A percentile compares a stretch with the other conserved stretches of the same genome.
These are phyloP conservation scores for Dacryopinax spathularia DNA, from an alignment of 768 basidiomycete genomes.

Conservation along the genomic window DNA sequence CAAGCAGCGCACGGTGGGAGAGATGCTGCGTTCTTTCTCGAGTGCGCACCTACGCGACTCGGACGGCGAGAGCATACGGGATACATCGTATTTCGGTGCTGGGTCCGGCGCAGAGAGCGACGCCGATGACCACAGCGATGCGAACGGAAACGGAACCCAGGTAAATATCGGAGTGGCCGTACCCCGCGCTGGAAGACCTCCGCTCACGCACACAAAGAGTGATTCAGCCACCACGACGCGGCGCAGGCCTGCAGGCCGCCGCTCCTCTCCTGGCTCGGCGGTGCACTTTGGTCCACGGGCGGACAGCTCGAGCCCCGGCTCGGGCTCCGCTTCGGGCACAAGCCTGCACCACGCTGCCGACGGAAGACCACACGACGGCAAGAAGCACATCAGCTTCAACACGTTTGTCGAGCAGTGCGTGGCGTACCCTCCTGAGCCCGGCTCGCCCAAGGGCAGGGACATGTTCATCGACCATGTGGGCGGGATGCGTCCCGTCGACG, in stretches of 20 bases:
- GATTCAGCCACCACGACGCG: background rate
- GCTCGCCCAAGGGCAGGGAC: background rate
- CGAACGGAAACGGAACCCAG: background rate
- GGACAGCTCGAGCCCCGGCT: background rate
- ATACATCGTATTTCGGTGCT: too few species aligned
- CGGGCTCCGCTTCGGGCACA: background rate
- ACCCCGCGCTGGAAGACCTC: background rate
- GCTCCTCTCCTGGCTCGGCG: background rate
- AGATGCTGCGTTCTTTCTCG: slow-evolving; percentile 41
- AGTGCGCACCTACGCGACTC: background rate
- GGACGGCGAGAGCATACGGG: background rate
- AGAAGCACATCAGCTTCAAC: slow-evolving; percentile 92
- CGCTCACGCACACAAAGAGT: slow-evolving; percentile 3
- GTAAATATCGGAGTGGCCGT: background rate
- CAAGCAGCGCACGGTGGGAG: slow-evolving; percentile 84
- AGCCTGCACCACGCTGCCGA: background rate
- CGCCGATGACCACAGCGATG: background rate
- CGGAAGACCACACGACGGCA: slow-evolving; percentile 21
- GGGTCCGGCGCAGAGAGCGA: background rate
- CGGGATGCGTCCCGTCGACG: slow-evolving; percentile 1
- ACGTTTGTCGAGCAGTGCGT: slow-evolving; percentile 96
- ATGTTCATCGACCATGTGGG: slow-evolving; percentile 3
- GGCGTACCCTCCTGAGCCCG: slow-evolving; percentile 26
- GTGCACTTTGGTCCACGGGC: background rate
- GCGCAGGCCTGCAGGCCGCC: background rate